These are phyloP conservation scores for Apiotrichum akiyoshidainum DNA, from an alignment of 1,284 basidiomycete species.

Conservation along the genomic window DNA sequence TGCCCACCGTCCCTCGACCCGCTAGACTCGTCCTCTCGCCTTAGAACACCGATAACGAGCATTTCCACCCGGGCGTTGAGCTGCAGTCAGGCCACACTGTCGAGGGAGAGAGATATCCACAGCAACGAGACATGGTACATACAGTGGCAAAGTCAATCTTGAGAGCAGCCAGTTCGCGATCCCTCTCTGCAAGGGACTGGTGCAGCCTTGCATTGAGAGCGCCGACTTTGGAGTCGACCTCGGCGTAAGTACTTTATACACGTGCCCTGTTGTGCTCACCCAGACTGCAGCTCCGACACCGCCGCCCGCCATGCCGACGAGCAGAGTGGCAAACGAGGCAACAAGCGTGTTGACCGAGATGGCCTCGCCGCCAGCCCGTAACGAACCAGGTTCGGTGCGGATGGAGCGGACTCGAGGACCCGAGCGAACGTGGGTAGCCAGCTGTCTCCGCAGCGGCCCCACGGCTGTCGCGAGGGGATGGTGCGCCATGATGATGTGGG, in stretches of 20 bases:
- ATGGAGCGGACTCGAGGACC: no score
- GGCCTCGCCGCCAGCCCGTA: neutral
- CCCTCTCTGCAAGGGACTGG: neutral
- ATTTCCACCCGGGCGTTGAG: neutral
- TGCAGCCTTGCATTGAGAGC: neutral
- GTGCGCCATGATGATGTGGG: no score
- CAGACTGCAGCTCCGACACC: neutral
- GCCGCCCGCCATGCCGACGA: conserved; percentile 1
- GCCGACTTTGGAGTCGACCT: neutral
- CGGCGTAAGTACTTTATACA: no score
- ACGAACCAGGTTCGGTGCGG: no score
- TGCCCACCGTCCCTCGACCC: no score
- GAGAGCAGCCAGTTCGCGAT: neutral
- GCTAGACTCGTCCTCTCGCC: no score
- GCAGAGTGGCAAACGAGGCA: neutral
- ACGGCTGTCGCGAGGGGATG: no score
- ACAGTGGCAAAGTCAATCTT: neutral
- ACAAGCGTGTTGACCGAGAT: conserved; percentile 4
- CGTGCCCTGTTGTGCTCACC: neutral
- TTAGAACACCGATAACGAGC: neutral
- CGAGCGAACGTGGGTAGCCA: no score
- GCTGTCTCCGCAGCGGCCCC: no score
- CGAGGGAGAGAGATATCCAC: no score
- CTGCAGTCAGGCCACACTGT: neutral
- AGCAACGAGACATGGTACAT: neutral